Evolutionary conservation across 2,329 filamentous ascomycete genomes (phyloP).

Genomic region (Didymella glomerata): DNA sequence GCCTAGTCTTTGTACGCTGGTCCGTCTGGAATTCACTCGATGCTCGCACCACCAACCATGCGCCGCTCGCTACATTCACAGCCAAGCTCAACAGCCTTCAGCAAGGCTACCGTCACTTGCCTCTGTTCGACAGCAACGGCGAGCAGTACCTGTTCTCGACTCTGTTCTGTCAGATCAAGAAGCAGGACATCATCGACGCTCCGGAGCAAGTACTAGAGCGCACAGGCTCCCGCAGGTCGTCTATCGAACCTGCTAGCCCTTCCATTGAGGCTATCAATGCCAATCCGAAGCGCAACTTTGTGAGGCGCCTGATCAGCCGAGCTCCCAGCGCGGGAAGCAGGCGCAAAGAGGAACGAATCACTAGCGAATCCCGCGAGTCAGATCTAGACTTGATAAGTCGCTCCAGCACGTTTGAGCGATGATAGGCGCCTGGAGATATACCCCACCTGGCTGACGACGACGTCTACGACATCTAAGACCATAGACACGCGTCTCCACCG

Average conservation of each 20-base stretch:
- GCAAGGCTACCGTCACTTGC: constrained; percentile 91
- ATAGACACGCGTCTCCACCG: constrained; percentile 28
- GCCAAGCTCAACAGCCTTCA: constrained; percentile 90
- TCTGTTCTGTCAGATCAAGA: constrained; percentile 87
- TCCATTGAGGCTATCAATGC: constrained; percentile 45
- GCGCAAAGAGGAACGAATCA: constrained; percentile 43
- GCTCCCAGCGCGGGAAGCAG: constrained; percentile 55
- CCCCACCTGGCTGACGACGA: constrained; percentile 35
- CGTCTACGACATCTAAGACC: constrained; percentile 12
- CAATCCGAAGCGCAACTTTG: constrained; percentile 46
- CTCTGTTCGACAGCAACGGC: constrained; percentile 85
- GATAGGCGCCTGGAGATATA: constrained; percentile 28
- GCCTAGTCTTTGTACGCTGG: constrained; percentile 92
- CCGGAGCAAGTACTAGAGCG: constrained; percentile 34
- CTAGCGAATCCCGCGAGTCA: constrained; percentile 45
- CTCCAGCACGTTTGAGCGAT: constrained; percentile 49
- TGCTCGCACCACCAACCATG: constrained; percentile 71
- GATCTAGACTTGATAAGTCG: constrained; percentile 46
- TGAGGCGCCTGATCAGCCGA: constrained; percentile 55
- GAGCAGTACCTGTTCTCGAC: constrained; percentile 96
- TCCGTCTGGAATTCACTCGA: constrained; percentile 87
- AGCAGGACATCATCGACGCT: constrained; percentile 60
- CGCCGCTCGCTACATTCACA: constrained; percentile 84
- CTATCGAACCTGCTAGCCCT: constrained; percentile 39
- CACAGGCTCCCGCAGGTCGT: constrained; percentile 37